phyloP scores from a whole-genome alignment of 1,139 yeast species.

The Candida frijolesensis region DNA sequence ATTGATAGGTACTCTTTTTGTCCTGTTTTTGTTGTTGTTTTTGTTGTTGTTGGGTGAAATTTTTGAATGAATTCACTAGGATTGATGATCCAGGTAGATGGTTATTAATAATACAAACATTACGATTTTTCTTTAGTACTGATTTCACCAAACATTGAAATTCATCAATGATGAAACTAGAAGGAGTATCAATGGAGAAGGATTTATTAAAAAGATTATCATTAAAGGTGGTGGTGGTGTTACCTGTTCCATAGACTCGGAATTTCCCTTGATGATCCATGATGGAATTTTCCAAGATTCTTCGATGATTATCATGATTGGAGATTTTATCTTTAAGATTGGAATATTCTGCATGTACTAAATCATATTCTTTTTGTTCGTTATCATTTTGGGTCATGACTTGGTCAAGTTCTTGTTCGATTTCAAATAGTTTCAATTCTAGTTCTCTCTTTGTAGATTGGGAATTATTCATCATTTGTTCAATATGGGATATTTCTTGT shows the following conservation, averaged over 20 bases:
- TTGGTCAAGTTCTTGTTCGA: not conserved
- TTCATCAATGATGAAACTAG: conserved; percentile 21
- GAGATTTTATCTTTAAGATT: conserved; percentile 19
- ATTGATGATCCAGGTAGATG: conserved; percentile 9
- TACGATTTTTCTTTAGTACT: conserved; percentile 17
- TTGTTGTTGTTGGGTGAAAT: too few species aligned
- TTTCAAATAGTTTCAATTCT: conserved; percentile 7
- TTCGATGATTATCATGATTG: conserved; percentile 30
- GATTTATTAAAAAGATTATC: conserved; percentile 23
- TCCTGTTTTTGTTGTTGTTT: too few species aligned
- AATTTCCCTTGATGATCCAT: conserved; percentile 45
- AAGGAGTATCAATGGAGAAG: conserved; percentile 15
- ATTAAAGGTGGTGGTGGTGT: conserved; percentile 1
- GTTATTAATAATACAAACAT: conserved; percentile 22
- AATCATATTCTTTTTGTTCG: conserved; percentile 11
- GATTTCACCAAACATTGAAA: conserved; percentile 22
- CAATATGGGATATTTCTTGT: conserved; percentile 10
- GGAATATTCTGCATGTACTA: conserved; percentile 13
- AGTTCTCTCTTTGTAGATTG: conserved; percentile 4
- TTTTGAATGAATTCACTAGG: not conserved
- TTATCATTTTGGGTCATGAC: conserved; percentile 4
- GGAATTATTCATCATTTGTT: conserved; percentile 12
- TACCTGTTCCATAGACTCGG: conserved; percentile 31
- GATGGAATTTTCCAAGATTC: conserved; percentile 54
- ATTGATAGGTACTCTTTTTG: conserved; percentile 11